A percentile compares a stretch with the other conserved stretches of the same genome.
These are phyloP conservation scores for Sutorius australiensis DNA, from an alignment of 768 basidiomycete genomes.

Conservation along the genomic window DNA sequence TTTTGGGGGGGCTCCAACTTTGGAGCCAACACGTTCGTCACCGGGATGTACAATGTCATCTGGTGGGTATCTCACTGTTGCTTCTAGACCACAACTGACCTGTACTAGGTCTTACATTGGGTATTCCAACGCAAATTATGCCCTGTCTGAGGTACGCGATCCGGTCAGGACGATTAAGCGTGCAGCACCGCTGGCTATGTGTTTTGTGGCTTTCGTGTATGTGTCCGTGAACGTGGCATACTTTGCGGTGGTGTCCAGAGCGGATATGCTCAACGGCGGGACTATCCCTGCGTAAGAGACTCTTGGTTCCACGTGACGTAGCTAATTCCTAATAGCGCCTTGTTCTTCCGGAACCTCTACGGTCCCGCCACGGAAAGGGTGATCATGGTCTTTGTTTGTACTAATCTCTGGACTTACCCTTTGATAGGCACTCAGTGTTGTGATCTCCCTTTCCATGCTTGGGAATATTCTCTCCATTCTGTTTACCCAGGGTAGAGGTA, in stretches of 20 bases:
- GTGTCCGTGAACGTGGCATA: conserved; percentile 68
- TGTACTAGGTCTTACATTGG: conserved; percentile 61
- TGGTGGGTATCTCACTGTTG: conserved; percentile 41
- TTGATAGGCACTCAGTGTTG: conserved; percentile 50
- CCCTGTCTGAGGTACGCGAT: conserved; percentile 64
- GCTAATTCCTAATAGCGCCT: conserved; percentile 38
- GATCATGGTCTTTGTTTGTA: conserved; percentile 1
- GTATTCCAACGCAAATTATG: conserved; percentile 71
- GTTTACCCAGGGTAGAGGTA: conserved; percentile 66
- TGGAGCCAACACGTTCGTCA: conserved; percentile 57
- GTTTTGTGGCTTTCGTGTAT: conserved; percentile 56
- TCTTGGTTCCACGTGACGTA: background rate
- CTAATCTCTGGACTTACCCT: conserved; percentile 1
- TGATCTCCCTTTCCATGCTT: conserved; percentile 61
- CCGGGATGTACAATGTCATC: conserved; percentile 64
- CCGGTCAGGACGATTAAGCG: conserved; percentile 55
- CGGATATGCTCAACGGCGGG: conserved; percentile 61
- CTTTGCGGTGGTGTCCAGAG: conserved; percentile 68
- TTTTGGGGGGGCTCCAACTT: conserved; percentile 62
- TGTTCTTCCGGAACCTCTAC: conserved; percentile 74
- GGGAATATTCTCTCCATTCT: conserved; percentile 62
- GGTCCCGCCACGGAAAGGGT: conserved; percentile 60
- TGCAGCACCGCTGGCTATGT: conserved; percentile 65
- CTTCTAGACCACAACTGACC: background rate
- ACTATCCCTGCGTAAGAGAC: conserved; percentile 62